These are phyloP conservation scores for Eucalyptus cladocalyx DNA, from an alignment of 345 rosid species.

Conservation along the genomic window DNA sequence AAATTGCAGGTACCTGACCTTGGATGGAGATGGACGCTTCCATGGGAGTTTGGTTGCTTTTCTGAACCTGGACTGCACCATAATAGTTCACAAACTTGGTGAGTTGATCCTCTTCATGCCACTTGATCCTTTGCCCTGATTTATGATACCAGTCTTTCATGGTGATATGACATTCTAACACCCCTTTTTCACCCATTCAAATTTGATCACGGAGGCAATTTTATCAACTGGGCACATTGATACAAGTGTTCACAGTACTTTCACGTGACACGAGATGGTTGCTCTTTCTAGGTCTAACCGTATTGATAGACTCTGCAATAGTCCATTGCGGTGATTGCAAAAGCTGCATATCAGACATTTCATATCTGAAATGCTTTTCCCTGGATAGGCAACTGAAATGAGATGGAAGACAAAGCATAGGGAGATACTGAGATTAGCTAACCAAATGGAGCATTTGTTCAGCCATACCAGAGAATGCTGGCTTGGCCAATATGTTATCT, in stretches of 20 bases:
- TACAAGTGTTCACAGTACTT: neutral
- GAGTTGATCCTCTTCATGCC: neutral
- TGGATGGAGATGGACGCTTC: neutral
- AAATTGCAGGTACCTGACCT: conserved; percentile 19
- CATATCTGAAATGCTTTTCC: neutral
- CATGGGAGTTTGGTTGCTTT: neutral
- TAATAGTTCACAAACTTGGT: neutral
- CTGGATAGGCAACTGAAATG: neutral
- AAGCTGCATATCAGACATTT: neutral
- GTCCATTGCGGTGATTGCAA: neutral
- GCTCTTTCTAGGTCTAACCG: neutral
- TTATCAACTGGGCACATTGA: neutral
- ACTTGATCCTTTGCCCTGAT: neutral
- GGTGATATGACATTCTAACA: neutral
- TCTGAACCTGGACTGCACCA: neutral
- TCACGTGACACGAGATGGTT: neutral
- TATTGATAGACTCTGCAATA: neutral
- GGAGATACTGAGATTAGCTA: neutral
- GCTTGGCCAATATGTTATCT: neutral
- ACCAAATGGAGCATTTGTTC: neutral
- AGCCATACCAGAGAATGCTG: neutral
- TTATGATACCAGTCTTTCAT: neutral
- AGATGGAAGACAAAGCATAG: neutral
- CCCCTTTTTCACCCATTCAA: neutral
- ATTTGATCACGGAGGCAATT: neutral